A percentile compares a stretch with the other conserved stretches of the same genome.
These are phyloP conservation scores for Aspergillus pseudoglaucus DNA, from an alignment of 2,329 filamentous ascomycete species.

Conservation along the genomic window DNA sequence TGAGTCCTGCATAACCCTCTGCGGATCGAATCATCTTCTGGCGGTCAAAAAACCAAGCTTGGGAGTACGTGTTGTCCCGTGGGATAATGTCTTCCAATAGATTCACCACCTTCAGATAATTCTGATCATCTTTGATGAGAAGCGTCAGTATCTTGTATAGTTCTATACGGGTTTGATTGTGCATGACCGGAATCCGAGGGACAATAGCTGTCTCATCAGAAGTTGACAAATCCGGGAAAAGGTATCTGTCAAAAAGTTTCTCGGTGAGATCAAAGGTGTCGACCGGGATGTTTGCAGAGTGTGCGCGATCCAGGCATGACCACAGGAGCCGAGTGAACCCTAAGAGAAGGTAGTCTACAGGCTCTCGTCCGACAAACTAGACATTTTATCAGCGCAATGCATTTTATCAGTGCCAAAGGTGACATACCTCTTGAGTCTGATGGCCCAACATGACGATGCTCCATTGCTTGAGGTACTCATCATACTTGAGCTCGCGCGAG, in stretches of 20 bases:
- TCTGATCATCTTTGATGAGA: conserved; percentile 47
- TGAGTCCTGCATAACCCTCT: conserved; percentile 81
- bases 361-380: conserved; percentile 42
- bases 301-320: conserved; percentile 35
- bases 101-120: conserved; percentile 49
- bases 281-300: conserved; percentile 23
- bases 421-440: conserved; percentile 35
- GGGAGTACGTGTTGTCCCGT: conserved; percentile 56
- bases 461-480: conserved; percentile 39
- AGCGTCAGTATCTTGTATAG: conserved; percentile 56
- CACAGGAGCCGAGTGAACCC: conserved; percentile 41
- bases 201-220: conserved; percentile 19
- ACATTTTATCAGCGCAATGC: conserved; percentile 13
- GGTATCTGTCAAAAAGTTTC: conserved; percentile 55
- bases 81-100: conserved; percentile 47
- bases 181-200: conserved; percentile 45
- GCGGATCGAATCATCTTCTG: conserved; percentile 62
- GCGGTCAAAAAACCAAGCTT: conserved; percentile 58
- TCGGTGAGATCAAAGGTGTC: conserved; percentile 40
- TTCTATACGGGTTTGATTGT: conserved; percentile 50
- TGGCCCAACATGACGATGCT: conserved; percentile 38
- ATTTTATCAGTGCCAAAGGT: neutral
- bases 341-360: conserved; percentile 36
- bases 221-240: conserved; percentile 54
- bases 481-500: conserved; percentile 30